Base-by-base conservation (phyloP, 305 asterid species). In the Fraxinus paxiana region DNA sequence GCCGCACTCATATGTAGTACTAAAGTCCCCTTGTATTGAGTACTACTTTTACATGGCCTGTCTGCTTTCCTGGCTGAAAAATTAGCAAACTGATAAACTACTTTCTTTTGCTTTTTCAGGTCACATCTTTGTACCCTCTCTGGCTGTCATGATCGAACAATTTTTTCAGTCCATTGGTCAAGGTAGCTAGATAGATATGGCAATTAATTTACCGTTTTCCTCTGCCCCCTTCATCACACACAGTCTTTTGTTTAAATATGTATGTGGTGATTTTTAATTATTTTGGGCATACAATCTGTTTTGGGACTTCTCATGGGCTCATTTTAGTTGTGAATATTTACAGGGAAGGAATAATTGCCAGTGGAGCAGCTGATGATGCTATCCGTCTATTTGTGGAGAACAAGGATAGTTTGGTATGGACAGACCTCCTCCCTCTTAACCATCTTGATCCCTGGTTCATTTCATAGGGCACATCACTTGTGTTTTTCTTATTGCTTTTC, bases 341-440 rank as follows among this genome's bases (percentile, higher is more conserved):
- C 70, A 89, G 92, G 46, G 92, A 87, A 77, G 89, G 88, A 77
- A 84, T 89, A 78, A 84, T 89, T 73, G 88, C 86, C 30, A 89
- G 83, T 67, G 92, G 89, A 81, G 90, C 89, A 61, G 89, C 89
- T 73, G 92, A 89, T 81, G 85, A 87, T 75, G 88, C 92, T 80
- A 83, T 89, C 83, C 81, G 92, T 80, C 72, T 89, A 79, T 89
- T 89, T 84, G 87, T 85, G 65, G 86, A 86, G 85, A 82, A 73
- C 69, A 80, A 80, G 30, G 87, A 84, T 33, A 69, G 56, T 24
- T 79, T 51, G 92, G 92, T 89, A 87, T 17, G 15, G 17, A n/a
- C 65, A 15, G 31, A 61, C 63, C 77, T 31, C 63, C 56, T 26
- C 54, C 51, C 18, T 37, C 74, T 56, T 38, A 18, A 59, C 28